Percentiles rank a stretch among this genome's conserved stretches.
These are phyloP conservation scores for Colletotrichum tropicale DNA, from an alignment of 2,329 filamentous ascomycete genomes.

Conservation along the genomic window DNA sequence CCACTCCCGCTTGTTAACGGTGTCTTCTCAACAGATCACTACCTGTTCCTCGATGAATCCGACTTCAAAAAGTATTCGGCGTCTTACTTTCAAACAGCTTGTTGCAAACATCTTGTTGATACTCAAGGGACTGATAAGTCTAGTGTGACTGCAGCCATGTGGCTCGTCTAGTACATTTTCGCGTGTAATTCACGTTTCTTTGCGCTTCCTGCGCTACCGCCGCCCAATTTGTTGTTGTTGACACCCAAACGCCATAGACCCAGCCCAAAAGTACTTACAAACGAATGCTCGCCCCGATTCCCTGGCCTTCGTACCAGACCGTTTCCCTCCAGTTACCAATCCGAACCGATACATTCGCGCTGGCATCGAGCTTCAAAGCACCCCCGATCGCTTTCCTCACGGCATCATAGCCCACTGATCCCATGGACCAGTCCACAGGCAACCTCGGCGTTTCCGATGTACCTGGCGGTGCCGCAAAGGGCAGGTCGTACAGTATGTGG, in stretches of 20 bases:
- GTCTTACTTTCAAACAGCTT: neutral
- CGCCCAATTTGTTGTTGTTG: neutral
- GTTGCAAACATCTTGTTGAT: neutral
- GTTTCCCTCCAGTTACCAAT: slow-evolving; percentile 77
- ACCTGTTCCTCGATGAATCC: neutral
- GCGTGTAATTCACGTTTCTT: neutral
- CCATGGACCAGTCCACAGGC: slow-evolving; percentile 81
- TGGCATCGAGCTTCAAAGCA: slow-evolving; percentile 76
- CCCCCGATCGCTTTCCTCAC: slow-evolving; percentile 82
- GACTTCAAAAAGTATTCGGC: neutral
- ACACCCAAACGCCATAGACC: neutral
- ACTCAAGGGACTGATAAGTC: neutral
- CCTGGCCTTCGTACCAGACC: slow-evolving; percentile 72
- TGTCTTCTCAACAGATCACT: neutral
- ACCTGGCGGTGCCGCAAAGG: slow-evolving; percentile 80
- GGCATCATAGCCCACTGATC: slow-evolving; percentile 82
- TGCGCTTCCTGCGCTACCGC: neutral
- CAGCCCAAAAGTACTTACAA: slow-evolving; percentile 39
- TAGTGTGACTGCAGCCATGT: neutral
- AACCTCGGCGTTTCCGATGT: slow-evolving; percentile 74
- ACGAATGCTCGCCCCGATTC: slow-evolving; percentile 71
- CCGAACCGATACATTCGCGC: slow-evolving; percentile 75
- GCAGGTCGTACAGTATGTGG: slow-evolving; percentile 73
- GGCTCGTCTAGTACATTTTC: neutral
- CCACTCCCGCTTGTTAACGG: neutral